Conservation (phyloP, 73 alveolate genomes). For the Paraurostyla sp. region DNA sequence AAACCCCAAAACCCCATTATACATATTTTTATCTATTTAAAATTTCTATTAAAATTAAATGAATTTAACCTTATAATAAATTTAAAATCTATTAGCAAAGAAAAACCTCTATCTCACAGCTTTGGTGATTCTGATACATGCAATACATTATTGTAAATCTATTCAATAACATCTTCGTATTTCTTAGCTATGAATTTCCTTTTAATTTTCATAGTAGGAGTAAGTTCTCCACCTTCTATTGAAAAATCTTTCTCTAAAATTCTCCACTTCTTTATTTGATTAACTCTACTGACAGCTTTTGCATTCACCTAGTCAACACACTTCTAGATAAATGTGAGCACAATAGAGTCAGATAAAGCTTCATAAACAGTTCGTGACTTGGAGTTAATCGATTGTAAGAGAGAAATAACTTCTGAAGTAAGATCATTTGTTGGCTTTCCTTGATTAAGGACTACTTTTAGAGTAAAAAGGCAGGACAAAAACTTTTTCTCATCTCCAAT, state of each 20-base stretch:
- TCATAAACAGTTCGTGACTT: not conserved
- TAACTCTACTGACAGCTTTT: conserved; percentile 84
- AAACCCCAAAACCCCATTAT: no score
- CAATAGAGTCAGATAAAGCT: not conserved
- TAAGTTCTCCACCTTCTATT: conserved; percentile 89
- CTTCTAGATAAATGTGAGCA: not conserved
- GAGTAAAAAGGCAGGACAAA: conserved; percentile 72
- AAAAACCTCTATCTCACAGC: no score
- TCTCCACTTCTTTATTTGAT: conserved; percentile 82
- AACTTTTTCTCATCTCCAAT: conserved; percentile 78
- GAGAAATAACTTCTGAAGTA: conserved; percentile 26
- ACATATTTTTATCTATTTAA: no score
- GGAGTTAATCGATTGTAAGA: not conserved
- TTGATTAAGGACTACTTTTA: conserved; percentile 53
- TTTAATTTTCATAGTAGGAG: conserved; percentile 93
- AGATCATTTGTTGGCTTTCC: conserved; percentile 66
- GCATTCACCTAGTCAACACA: conserved; percentile 62
- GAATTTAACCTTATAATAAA: no score
- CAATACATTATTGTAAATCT: conserved; percentile 75
- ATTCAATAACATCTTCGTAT: conserved; percentile 75
- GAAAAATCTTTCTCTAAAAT: conserved; percentile 82
- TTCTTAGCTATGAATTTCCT: conserved; percentile 84
- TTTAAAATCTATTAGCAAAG: no score
- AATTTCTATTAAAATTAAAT: no score
- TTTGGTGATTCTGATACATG: no score